Percentiles rank a stretch among this genome's conserved stretches.
These are phyloP conservation scores for Blastobotrys elegans DNA, from an alignment of 1,139 yeast genomes.

Conservation along the genomic window DNA sequence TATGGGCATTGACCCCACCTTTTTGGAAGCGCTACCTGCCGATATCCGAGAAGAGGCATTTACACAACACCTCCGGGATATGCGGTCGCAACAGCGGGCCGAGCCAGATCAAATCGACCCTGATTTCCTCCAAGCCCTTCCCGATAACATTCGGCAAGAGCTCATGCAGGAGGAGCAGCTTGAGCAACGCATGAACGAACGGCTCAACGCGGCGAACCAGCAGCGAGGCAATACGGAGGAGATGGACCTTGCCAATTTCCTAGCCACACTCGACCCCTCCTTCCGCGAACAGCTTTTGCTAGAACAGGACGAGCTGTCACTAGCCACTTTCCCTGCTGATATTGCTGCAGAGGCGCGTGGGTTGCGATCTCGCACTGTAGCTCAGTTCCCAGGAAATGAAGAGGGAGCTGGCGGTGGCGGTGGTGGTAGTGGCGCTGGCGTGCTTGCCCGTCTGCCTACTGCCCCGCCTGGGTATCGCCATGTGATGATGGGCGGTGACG, in stretches of 20 bases:
- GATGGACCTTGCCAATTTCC: constrained; percentile 30
- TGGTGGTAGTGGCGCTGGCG: not conserved
- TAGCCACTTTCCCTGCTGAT: constrained; percentile 31
- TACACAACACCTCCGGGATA: constrained; percentile 75
- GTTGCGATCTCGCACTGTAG: constrained; percentile 25
- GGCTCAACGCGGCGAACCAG: constrained; percentile 13
- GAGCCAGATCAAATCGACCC: constrained; percentile 56
- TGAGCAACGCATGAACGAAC: constrained; percentile 16
- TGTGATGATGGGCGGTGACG: not conserved
- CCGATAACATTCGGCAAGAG: constrained; percentile 68
- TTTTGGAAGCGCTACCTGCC: constrained; percentile 84
- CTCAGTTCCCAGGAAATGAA: constrained; percentile 16
- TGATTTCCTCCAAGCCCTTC: constrained; percentile 76
- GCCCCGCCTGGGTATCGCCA: not conserved
- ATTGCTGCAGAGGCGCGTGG: constrained; percentile 34
- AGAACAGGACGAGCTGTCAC: constrained; percentile 34
- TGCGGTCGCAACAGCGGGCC: constrained; percentile 32
- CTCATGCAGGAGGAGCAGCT: constrained; percentile 58
- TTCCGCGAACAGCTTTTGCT: constrained; percentile 34
- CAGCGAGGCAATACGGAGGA: constrained; percentile 19
- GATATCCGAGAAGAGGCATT: constrained; percentile 92
- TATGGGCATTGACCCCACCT: constrained; percentile 89
- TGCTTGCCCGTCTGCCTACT: not conserved
- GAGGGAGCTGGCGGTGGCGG: not conserved
- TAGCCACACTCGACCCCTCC: constrained; percentile 36